Percentiles rank a stretch among this genome's conserved stretches.
phyloP scores from a whole-genome alignment of 306 rosid genomes.

The Sechiopsis laciniata region DNA sequence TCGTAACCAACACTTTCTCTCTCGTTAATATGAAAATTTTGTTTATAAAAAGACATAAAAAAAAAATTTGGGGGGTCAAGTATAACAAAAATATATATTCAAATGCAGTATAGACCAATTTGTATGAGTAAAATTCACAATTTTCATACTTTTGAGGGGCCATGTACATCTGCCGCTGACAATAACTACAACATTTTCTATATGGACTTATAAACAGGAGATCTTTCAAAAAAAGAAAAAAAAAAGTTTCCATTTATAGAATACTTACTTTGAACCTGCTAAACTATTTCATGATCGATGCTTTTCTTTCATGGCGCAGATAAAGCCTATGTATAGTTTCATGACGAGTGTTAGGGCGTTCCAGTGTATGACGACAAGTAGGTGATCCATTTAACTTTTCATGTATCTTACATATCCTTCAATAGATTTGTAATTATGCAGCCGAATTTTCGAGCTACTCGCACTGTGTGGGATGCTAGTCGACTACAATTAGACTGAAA shows the following conservation, averaged over 20 bases:
- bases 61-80: no score
- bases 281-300: no score
- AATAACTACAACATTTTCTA: not conserved
- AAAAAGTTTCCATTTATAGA: not conserved
- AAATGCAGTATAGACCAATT: no score
- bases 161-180: no score
- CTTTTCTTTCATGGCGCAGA: conserved; percentile 39
- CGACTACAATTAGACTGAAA: conserved; percentile 98
- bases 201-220: not conserved
- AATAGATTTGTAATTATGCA: conserved; percentile 25
- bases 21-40: no score
- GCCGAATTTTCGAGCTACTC: conserved; percentile 91
- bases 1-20: no score
- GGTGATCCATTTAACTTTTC: no score
- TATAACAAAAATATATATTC: no score
- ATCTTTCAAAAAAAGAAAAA: not conserved
- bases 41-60: no score
- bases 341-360: conserved; percentile 96
- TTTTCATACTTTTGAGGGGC: no score
- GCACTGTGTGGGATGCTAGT: conserved; percentile 90
- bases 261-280: not conserved
- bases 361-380: conserved; percentile 90
- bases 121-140: no score
- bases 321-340: conserved; percentile 73
- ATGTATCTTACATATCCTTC: no score